A percentile compares a stretch with the other conserved stretches of the same genome.
Conservation (phyloP, 495 filamentous ascomycete genomes). For the Penicillium argentinense region DNA sequence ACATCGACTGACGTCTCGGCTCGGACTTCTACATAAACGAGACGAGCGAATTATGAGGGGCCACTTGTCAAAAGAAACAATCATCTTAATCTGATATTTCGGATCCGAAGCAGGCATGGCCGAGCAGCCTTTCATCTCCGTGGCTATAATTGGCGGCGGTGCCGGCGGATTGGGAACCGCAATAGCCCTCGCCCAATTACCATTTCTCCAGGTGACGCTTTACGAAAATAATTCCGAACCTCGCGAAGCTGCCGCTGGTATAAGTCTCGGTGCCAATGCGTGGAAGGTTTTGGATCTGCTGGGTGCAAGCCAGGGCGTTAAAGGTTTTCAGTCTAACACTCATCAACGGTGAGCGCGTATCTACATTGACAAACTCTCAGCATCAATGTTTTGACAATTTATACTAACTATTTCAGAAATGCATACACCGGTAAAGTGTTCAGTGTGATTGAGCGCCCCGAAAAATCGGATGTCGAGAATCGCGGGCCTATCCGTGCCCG, state of each 20-base stretch:
- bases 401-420: conserved; percentile 15
- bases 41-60: no score
- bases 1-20: no score
- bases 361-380: no score
- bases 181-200: conserved; percentile 47
- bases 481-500: conserved; percentile 30
- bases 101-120: conserved; percentile 18
- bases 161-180: conserved; percentile 50
- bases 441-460: conserved; percentile 8
- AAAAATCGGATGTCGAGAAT: conserved; percentile 9
- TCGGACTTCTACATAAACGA: no score
- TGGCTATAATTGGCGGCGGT: conserved; percentile 47
- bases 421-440: conserved; percentile 21
- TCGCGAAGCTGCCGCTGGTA: conserved; percentile 50
- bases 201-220: conserved; percentile 42
- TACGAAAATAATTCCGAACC: conserved; percentile 50
- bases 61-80: no score
- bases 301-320: conserved; percentile 40
- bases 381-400: no score
- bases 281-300: conserved; percentile 49
- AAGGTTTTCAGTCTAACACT: conserved; percentile 19
- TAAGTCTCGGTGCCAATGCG: conserved; percentile 35
- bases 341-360: conserved; percentile 21
- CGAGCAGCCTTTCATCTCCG: conserved; percentile 8
- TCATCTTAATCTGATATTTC: no score